These are phyloP conservation scores for Candida nonsorbophila DNA, from an alignment of 805 yeast genomes.

Conservation along the genomic window DNA sequence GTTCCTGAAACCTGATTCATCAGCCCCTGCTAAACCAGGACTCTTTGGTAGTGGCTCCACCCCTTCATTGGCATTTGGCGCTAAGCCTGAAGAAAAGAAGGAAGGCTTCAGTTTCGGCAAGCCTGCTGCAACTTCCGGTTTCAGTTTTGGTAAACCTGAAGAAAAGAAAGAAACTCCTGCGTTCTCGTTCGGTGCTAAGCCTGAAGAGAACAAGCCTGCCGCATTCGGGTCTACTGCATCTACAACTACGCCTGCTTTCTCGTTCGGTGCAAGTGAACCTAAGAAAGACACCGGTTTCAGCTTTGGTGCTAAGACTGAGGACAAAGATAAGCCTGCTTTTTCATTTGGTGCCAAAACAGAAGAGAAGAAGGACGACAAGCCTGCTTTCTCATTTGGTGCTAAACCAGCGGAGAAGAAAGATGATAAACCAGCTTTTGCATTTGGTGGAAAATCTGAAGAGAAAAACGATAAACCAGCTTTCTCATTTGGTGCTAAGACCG, in stretches of 20 bases:
- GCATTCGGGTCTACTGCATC: conserved; percentile 8
- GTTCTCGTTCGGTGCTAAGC: conserved; percentile 16
- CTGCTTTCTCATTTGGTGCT: conserved; percentile 5
- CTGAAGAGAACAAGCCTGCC: conserved; percentile 11
- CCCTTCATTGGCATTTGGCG: conserved; percentile 19
- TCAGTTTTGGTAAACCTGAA: conserved; percentile 9
- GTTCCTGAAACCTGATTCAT: no score
- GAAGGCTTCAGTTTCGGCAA: no score
- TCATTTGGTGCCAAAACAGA: conserved; percentile 7
- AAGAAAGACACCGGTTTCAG: conserved; percentile 5
- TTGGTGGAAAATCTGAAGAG: conserved; percentile 14
- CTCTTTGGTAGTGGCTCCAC: no score
- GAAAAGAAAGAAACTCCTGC: conserved; percentile 8
- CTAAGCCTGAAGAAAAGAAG: conserved; percentile 11
- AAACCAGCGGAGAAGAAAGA: conserved; percentile 3
- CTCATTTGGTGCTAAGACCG: conserved; percentile 13
- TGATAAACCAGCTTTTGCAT: conserved; percentile 8
- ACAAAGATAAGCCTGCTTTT: conserved; percentile 7
- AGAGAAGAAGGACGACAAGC: conserved; percentile 1
- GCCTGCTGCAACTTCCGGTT: conserved; percentile 8
- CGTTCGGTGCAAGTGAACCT: conserved; percentile 1
- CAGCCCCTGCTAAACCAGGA: conserved; percentile 4
- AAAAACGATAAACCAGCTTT: conserved; percentile 11
- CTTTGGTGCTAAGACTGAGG: conserved; percentile 11
- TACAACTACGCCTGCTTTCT: background rate